These are phyloP conservation scores for Gnomoniopsis sp. DNA, from an alignment of 2,329 filamentous ascomycete genomes.

Conservation along the genomic window DNA sequence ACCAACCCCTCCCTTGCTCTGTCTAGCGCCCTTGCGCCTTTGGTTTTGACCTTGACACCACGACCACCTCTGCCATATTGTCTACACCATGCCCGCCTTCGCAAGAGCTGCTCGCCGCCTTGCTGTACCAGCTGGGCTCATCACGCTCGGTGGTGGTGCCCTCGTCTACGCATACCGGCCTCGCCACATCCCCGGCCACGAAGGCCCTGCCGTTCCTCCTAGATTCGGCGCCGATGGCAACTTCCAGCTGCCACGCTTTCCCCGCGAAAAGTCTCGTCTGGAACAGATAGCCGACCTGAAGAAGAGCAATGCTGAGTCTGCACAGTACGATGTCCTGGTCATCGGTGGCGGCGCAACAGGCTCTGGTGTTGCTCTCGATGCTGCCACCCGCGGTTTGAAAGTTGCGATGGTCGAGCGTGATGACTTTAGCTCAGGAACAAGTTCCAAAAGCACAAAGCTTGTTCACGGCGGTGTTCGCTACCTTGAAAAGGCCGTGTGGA, in stretches of 20 bases:
- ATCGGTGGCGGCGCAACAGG: conserved; percentile 80
- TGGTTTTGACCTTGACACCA: neutral
- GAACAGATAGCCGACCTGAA: conserved; percentile 63
- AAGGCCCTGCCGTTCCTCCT: conserved; percentile 65
- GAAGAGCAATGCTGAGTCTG: conserved; percentile 41
- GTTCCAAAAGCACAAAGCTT: conserved; percentile 83
- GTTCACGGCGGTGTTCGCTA: conserved; percentile 84
- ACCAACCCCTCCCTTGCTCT: neutral
- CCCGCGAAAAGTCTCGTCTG: conserved; percentile 56
- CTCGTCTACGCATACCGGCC: conserved; percentile 60
- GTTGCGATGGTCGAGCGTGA: conserved; percentile 80
- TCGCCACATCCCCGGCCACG: conserved; percentile 67
- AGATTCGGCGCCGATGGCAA: conserved; percentile 66
- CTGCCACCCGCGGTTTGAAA: conserved; percentile 72
- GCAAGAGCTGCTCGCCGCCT: conserved; percentile 34
- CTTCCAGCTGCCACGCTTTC: conserved; percentile 65
- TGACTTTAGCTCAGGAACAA: conserved; percentile 78
- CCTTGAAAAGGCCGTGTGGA: conserved; percentile 82
- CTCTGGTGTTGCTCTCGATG: conserved; percentile 76
- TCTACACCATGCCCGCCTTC: conserved; percentile 20
- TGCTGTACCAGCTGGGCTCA: conserved; percentile 39
- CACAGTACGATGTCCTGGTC: conserved; percentile 72
- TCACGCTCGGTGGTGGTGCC: conserved; percentile 40
- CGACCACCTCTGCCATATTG: neutral
- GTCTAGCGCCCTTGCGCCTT: neutral